Conservation (phyloP, 371 early-diverging fungal genomes). For the Zancudomyces culisetae region DNA sequence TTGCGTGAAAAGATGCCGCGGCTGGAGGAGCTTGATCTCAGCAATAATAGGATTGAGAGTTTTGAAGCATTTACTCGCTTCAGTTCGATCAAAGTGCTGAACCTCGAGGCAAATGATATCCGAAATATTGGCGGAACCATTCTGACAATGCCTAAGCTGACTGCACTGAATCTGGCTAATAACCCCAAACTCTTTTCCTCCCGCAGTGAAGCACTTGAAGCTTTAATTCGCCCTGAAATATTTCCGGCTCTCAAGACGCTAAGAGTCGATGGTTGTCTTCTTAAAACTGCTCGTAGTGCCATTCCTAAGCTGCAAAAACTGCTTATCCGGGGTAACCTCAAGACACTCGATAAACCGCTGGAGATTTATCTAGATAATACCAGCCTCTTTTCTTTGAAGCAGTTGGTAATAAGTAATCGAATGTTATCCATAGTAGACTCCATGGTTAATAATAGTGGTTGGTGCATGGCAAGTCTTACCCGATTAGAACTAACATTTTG, state of each 20-base stretch:
- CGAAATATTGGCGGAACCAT: conserved; percentile 9
- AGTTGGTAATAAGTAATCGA: no score
- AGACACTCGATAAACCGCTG: background rate
- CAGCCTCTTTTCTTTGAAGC: no score
- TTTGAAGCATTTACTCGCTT: conserved; percentile 14
- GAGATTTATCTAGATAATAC: no score
- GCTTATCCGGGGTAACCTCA: background rate
- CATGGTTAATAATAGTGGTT: no score
- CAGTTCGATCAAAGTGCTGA: conserved; percentile 8
- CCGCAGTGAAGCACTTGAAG: conserved; percentile 8
- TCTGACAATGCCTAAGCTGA: conserved; percentile 10
- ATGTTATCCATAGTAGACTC: no score
- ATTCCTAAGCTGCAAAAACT: no score
- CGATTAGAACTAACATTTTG: conserved; percentile 17
- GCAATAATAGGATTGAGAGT: conserved; percentile 17
- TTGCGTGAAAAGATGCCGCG: conserved; percentile 10
- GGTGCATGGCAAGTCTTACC: no score
- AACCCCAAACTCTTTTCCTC: conserved; percentile 18
- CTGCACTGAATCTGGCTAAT: conserved; percentile 18
- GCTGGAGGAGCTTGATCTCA: conserved; percentile 15
- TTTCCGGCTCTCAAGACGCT: conserved; percentile 16
- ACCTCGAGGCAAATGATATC: conserved; percentile 18
- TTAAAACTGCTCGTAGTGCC: conserved; percentile 3
- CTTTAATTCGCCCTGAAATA: background rate
- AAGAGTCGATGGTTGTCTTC: conserved; percentile 16